Base-by-base conservation (phyloP, 2,329 filamentous ascomycete genomes). In the Chaetomium globosum region DNA sequence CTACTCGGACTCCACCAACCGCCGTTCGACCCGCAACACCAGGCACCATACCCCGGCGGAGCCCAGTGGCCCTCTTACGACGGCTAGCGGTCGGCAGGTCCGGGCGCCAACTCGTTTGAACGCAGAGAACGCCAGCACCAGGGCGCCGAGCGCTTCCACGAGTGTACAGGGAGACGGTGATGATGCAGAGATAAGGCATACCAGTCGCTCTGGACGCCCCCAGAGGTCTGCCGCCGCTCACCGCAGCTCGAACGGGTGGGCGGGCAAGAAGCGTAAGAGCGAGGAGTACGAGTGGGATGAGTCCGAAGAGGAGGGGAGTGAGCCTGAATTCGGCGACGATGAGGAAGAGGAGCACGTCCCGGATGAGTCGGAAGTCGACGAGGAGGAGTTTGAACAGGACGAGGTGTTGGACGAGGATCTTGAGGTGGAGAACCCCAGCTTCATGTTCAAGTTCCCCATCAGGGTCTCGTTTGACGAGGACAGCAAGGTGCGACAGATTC, bases 81-180 rank as follows among this genome's bases (percentile, higher is more conserved):
- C 95, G 3, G 89, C 92, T 26, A 97, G 93, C 75, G 95, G 95
- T 26, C 87, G 95, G 26, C 92, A 97, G 74, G 88, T 97, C 69
- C 85, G 87, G 69, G 86, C 89, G 54, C 87, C 88, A 9, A 82
- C 82, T 4, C 86, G 90, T 33, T 79, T 88, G 52, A 91, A 90
- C 61, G 87, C 86, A 13, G 86, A 89, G 67, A 80, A 80, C 28
- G 77, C 75, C 21, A 81, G 79, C 72, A 80, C 76, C 64, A 80
- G 79, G 4, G 80, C 77, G 23, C 79, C 80, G n/a, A 85, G 82
- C 66, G 79, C 79, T 12, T 28, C 5, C 71, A 80, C 1, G 77
- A 84, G 80, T 64, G 76, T 80, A 13, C 80, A 83, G 39, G 82
- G 77, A 21, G 82, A 82, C 70, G 75, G 74, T n/a, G 74, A 73